Evolutionary conservation across 345 rosid species (phyloP).

Genomic region (Gossypium raimondii): DNA sequence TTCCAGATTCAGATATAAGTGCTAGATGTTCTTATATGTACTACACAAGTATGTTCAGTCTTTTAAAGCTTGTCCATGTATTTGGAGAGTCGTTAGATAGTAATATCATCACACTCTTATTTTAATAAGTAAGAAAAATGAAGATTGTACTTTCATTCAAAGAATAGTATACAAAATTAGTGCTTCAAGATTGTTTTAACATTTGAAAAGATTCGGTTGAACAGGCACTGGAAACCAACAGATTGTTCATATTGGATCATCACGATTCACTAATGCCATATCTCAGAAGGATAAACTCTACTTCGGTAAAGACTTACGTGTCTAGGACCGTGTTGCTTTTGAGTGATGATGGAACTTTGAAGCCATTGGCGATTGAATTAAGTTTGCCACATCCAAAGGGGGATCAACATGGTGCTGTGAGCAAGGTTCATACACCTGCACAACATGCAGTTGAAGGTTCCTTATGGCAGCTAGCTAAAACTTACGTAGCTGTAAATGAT

Average conservation of each 20-base stretch:
- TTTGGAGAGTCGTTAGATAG: too few species aligned
- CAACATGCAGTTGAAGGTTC: constrained; percentile 52
- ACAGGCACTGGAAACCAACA: constrained; percentile 60
- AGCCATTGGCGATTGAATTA: constrained; percentile 75
- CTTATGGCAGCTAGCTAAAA: constrained; percentile 78
- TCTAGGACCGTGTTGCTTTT: constrained; percentile 71
- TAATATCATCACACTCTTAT: too few species aligned
- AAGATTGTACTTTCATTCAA: too few species aligned
- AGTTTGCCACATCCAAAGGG: constrained; percentile 70
- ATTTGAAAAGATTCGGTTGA: neutral
- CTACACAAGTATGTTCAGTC: too few species aligned
- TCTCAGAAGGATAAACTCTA: constrained; percentile 54
- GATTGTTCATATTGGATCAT: constrained; percentile 72
- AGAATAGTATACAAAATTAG: too few species aligned
- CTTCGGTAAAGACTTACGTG: constrained; percentile 59
- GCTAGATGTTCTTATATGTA: too few species aligned
- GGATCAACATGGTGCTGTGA: constrained; percentile 50
- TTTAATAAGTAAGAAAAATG: too few species aligned
- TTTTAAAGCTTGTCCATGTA: too few species aligned
- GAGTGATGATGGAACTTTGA: constrained; percentile 71
- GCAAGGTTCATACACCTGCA: constrained; percentile 65
- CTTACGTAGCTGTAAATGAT: constrained; percentile 73
- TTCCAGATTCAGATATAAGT: neutral
- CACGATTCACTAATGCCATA: constrained; percentile 74
- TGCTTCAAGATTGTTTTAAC: too few species aligned